Base-by-base conservation (phyloP, 2,329 filamentous ascomycete species). In the Acrocalymma vagum region DNA sequence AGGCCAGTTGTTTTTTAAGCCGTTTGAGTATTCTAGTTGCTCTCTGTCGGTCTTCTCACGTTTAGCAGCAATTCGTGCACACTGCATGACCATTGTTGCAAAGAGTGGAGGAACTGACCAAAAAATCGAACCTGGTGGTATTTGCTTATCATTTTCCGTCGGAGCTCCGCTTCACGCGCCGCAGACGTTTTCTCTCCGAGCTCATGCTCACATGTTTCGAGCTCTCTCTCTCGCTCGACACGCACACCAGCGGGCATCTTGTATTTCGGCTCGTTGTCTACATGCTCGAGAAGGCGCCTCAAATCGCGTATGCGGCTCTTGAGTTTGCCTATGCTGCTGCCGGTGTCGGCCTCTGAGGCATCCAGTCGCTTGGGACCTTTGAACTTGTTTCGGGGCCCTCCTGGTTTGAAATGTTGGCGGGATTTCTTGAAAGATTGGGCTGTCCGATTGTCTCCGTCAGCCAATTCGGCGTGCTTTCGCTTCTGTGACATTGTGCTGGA, bases 91-190 rank as follows among this genome's bases (percentile, higher is more conserved):
- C n/a, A 9, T 20, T 18, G 42, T 5, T 23, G 5, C 13, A 25
- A 18, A 13, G 11, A 1, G 2, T 6, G 7, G 4, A 25, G 23
- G 11, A 2, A 58, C 79, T 35, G 75, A 88, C 88, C 89, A 69
- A 93, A 93, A 65, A 94, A 94, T 18, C 89, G 78, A 34, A 93
- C 83, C 81, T 90, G 92, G 66, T 93, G 88, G 58, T 91, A 94
- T 67, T 85, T 87, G 34, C 77, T 77, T 48, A 92, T 90, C 81
- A 92, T 89, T 44, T 83, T 78, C 53, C 83, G 79, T 62, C 78
- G 78, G 71, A 83, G 85, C 57, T 84, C 82, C 43, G 78, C 77
- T 44, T 81, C 74, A 31, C 80, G 77, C 48, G 81, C 77, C 4
- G 71, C 51, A 24, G 44, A 48, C 11, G 49, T 41, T 53, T 67